These are phyloP conservation scores for Keithomyces neogunnii DNA, from an alignment of 2,329 filamentous ascomycete genomes.

Conservation along the genomic window DNA sequence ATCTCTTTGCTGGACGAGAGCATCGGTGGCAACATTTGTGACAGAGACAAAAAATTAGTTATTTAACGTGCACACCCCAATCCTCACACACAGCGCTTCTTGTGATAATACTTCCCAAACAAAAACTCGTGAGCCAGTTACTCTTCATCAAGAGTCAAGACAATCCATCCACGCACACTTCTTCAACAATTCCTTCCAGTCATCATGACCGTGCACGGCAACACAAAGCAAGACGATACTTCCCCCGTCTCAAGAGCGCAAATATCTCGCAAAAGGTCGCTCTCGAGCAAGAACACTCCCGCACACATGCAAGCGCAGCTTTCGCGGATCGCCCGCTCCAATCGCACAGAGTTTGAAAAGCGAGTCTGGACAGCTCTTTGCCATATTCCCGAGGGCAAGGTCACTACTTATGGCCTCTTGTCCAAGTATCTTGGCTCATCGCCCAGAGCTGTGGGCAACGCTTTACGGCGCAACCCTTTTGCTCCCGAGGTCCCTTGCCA, in stretches of 20 bases:
- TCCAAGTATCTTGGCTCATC: slow-evolving; percentile 60
- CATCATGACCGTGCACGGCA: slow-evolving; percentile 1
- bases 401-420: slow-evolving; percentile 71
- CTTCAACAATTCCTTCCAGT: too few relatives aligned
- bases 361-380: slow-evolving; percentile 63
- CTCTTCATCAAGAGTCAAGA: too few relatives aligned
- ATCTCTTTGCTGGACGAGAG: too few relatives aligned
- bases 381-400: slow-evolving; percentile 65
- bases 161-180: too few relatives aligned
- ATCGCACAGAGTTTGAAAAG: slow-evolving; percentile 48
- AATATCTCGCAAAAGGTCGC: background rate
- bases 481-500: slow-evolving; percentile 77
- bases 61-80: too few relatives aligned
- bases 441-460: slow-evolving; percentile 69
- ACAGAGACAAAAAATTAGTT: too few relatives aligned
- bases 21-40: too few relatives aligned
- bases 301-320: slow-evolving; percentile 31
- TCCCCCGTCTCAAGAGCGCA: background rate
- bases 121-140: too few relatives aligned
- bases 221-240: slow-evolving; percentile 5
- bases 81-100: too few relatives aligned
- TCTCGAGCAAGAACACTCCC: background rate
- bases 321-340: slow-evolving; percentile 33
- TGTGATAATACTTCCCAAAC: too few relatives aligned
- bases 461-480: slow-evolving; percentile 71